A percentile compares a stretch with the other conserved stretches of the same genome.
phyloP scores from a whole-genome alignment of 257 asterid species.

The Fraxinus cuspidata region DNA sequence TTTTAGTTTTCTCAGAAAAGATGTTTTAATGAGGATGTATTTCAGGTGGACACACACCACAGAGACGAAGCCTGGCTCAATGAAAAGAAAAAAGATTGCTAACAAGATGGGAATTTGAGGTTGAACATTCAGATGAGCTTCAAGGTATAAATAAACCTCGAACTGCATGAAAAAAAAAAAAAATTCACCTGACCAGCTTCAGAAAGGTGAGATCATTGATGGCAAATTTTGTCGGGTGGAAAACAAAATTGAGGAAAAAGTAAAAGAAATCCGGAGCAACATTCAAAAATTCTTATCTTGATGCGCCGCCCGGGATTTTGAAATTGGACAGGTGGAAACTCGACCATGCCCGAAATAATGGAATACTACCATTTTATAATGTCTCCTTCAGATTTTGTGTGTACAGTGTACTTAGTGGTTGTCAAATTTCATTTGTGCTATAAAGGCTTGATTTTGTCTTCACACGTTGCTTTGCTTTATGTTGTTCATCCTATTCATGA shows the following conservation, averaged over 20 bases:
- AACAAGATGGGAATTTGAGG: conserved; percentile 33
- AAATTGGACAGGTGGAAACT: not conserved
- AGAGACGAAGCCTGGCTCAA: conserved; percentile 37
- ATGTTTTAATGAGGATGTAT: conserved; percentile 25
- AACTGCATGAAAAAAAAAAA: conserved; percentile 16
- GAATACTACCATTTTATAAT: conserved; percentile 35
- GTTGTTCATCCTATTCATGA: conserved; percentile 54
- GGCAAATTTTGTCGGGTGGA: conserved; percentile 18
- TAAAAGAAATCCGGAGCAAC: not conserved
- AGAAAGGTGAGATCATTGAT: conserved; percentile 7
- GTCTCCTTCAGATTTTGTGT: conserved; percentile 34
- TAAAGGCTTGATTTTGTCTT: conserved; percentile 1
- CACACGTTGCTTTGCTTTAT: conserved; percentile 25
- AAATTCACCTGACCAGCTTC: conserved; percentile 11
- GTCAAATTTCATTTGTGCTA: conserved; percentile 3
- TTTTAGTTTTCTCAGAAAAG: conserved; percentile 1
- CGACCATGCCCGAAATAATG: conserved; percentile 24
- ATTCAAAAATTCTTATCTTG: conserved; percentile 5
- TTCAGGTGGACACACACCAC: conserved; percentile 77
- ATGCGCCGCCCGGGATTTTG: not conserved
- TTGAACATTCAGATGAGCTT: conserved; percentile 25
- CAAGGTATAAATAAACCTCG: conserved; percentile 17
- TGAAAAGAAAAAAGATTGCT: conserved; percentile 34
- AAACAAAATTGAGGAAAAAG: conserved; percentile 18
- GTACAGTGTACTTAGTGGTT: conserved; percentile 23